phyloP scores from a whole-genome alignment of 148 eudicot species.

The Agrostemma githago region DNA sequence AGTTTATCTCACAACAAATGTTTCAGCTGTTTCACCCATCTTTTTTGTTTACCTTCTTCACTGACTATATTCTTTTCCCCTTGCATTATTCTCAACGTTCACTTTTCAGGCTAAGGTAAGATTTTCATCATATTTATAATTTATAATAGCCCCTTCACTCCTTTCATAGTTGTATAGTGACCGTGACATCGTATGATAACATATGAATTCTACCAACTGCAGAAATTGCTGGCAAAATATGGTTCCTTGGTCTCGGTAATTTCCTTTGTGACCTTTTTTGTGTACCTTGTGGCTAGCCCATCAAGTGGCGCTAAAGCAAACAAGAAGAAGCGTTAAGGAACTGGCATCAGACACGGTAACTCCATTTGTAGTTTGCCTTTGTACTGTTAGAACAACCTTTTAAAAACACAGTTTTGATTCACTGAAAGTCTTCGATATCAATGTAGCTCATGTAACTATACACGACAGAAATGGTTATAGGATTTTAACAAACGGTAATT shows the following conservation, averaged over 20 bases:
- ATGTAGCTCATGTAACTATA: not conserved
- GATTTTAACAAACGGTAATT: not conserved
- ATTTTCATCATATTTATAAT: not conserved
- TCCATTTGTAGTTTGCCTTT: constrained; percentile 8
- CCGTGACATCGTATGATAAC: not conserved
- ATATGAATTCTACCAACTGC: constrained; percentile 25
- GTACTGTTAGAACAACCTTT: constrained; percentile 20
- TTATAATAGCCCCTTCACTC: not conserved
- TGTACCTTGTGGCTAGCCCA: constrained; percentile 69
- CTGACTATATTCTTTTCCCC: constrained; percentile 17
- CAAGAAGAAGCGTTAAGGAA: constrained; percentile 64
- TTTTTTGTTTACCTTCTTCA: constrained; percentile 6
- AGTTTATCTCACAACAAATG: constrained; percentile 18
- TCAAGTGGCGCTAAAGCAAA: constrained; percentile 64
- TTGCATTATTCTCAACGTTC: constrained; percentile 26
- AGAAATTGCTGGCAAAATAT: constrained; percentile 74
- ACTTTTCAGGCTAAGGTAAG: constrained; percentile 62
- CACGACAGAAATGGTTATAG: constrained; percentile 11
- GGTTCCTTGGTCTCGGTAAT: constrained; percentile 68
- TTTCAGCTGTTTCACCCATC: not conserved
- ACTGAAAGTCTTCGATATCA: not conserved
- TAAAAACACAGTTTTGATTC: not conserved
- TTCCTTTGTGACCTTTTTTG: constrained; percentile 49
- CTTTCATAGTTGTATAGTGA: not conserved
- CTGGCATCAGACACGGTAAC: not conserved